Evolutionary conservation across 768 basidiomycete genomes (phyloP).

Genomic region (Mycena floridula): DNA sequence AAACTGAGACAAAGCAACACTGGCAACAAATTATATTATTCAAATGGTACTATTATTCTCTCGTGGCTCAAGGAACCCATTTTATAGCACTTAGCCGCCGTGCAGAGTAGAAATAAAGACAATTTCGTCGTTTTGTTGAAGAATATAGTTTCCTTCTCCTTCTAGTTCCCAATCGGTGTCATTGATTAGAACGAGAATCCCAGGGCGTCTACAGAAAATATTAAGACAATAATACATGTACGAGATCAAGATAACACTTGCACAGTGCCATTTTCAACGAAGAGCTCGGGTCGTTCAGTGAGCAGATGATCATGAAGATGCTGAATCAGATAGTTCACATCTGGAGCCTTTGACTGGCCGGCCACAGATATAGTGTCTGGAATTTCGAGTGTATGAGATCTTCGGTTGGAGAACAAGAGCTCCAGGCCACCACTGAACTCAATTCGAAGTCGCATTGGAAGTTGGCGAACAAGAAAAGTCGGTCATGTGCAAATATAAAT

Average conservation of each 20-base stretch:
- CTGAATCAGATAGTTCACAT: conserved; percentile 73
- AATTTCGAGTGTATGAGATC: conserved; percentile 49
- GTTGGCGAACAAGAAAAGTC: too few relatives aligned
- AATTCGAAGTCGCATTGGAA: too few relatives aligned
- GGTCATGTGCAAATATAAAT: too few relatives aligned
- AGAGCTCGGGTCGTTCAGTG: conserved; percentile 82
- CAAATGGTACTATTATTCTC: too few relatives aligned
- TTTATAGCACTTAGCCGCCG: conserved; percentile 52
- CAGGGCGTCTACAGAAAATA: conserved; percentile 68
- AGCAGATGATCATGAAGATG: conserved; percentile 74
- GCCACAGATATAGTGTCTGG: conserved; percentile 37
- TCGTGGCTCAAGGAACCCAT: too few relatives aligned
- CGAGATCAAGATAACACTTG: conserved; percentile 32
- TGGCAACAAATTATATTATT: too few relatives aligned
- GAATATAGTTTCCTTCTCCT: conserved; percentile 80
- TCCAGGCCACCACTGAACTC: conserved; percentile 87
- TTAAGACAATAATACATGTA: not conserved
- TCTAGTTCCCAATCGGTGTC: conserved; percentile 98
- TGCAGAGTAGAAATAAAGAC: conserved; percentile 97
- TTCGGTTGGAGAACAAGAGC: conserved; percentile 70
- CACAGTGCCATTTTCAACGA: conserved; percentile 85
- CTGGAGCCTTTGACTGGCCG: conserved; percentile 34
- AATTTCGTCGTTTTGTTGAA: conserved; percentile 79
- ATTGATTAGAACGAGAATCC: conserved; percentile 94
- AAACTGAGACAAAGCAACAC: too few relatives aligned